Evolutionary conservation across 345 rosid species (phyloP).

Genomic region (Lepidium aucheri): DNA sequence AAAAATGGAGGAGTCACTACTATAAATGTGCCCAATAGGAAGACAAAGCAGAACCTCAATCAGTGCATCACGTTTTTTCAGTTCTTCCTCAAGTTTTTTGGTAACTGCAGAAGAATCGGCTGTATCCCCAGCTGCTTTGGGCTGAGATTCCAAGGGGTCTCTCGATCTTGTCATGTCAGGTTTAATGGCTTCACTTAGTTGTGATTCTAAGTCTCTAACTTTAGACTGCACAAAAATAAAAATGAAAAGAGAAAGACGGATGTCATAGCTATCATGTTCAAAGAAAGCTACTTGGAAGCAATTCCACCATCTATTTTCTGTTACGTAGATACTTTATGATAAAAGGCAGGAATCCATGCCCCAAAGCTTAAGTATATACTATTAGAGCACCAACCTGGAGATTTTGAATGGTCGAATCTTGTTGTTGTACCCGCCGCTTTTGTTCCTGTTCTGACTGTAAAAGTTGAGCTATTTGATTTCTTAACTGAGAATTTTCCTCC

Average conservation of each 20-base stretch:
- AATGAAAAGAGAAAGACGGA: not conserved
- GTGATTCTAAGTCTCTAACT: slow-evolving; percentile 58
- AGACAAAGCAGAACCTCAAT: slow-evolving; percentile 59
- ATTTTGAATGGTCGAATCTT: slow-evolving; percentile 65
- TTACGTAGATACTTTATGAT: not conserved
- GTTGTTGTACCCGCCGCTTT: slow-evolving; percentile 59
- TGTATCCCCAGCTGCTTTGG: slow-evolving; percentile 41
- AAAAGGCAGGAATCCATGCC: not conserved
- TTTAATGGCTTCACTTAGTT: slow-evolving; percentile 53
- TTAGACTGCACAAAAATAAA: slow-evolving; percentile 43
- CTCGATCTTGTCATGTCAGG: slow-evolving; percentile 39
- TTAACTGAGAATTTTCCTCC: slow-evolving; percentile 81
- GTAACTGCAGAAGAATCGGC: slow-evolving; percentile 73
- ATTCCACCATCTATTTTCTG: not conserved
- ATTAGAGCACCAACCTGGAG: slow-evolving; percentile 51
- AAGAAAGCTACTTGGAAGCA: slow-evolving; percentile 2
- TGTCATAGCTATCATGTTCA: slow-evolving; percentile 1
- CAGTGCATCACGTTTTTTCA: slow-evolving; percentile 88
- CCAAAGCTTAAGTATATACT: not conserved
- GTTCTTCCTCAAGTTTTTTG: slow-evolving; percentile 94
- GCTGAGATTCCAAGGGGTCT: slow-evolving; percentile 33
- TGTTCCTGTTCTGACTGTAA: slow-evolving; percentile 70
- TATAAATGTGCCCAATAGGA: not conserved
- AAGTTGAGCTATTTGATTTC: slow-evolving; percentile 64
- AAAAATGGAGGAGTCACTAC: not conserved